Base-by-base conservation (phyloP, 495 filamentous ascomycete species). In the Aspergillus sclerotioniger region DNA sequence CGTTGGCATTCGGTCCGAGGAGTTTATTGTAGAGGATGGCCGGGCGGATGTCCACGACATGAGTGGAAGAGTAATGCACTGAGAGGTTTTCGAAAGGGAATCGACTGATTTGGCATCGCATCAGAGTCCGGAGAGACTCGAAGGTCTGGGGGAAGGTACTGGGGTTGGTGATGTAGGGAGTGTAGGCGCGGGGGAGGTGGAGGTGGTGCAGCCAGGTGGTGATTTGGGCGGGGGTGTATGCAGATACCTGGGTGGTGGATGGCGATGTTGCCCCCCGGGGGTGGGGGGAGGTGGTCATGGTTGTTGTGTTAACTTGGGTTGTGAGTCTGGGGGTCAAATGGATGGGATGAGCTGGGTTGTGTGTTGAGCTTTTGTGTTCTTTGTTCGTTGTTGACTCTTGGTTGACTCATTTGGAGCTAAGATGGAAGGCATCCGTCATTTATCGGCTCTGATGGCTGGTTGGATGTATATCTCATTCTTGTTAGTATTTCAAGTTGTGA, bases 11-110 rank as follows among this genome's bases (percentile, higher is more conserved):
- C 1, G 47, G 15, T 0, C 60, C 70, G 20, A 91, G 80, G 25
- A 92, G 79, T 68, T 91, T 91, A 3, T 72, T 50, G 63, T 81
- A 92, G 7, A 92, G 67, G 33, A 75, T 69, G 20, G 82, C 66
- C 0, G 83, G 82, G 29, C 83, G 69, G 5, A 92, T 72, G 0
- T 78, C 76, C 8, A 88, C 71, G 0, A 68, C 59, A 47, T 83
- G 80, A 7, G 76, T 69, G 0, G 62, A 54, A 33, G 67, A 90
- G 64, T 86, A 84, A 61, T 86, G 82, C 0, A 85, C 64, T 7
- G 71, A 66, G 4, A 86, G 65, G 60, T 89, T 91, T 60, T 92
- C 90, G 51, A 90, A 92, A 1, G 89, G 88, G 16, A 90, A 80
- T 8, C 71, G 70, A 0, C 82, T 75, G 31, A 90, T 74, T 51